Evolutionary conservation across 306 rosid species (phyloP).

Genomic region (Sesbania bispinosa): DNA sequence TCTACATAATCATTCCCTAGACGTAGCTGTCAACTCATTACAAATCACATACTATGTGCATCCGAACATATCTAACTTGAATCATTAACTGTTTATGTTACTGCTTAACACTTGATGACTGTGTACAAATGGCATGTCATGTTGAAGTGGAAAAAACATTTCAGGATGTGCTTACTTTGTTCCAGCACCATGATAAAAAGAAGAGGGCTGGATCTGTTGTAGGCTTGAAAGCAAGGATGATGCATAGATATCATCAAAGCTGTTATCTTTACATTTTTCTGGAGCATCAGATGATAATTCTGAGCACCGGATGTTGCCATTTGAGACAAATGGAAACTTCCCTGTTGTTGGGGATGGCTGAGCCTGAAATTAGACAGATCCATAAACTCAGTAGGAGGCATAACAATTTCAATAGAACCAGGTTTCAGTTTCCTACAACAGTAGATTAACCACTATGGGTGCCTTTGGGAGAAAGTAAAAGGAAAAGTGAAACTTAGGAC

Average conservation of each 20-base stretch:
- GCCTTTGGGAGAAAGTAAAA: not conserved
- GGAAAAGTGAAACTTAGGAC: not conserved
- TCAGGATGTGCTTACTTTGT: constrained; percentile 51
- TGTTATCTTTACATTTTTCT: constrained; percentile 40
- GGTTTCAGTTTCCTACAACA: constrained; percentile 2
- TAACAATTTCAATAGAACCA: constrained; percentile 13
- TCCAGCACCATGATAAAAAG: constrained; percentile 54
- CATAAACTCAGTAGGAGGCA: constrained; percentile 29
- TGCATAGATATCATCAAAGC: constrained; percentile 42
- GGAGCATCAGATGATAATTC: constrained; percentile 40
- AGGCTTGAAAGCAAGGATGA: constrained; percentile 76
- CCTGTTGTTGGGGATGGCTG: constrained; percentile 98
- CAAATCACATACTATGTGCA: not conserved
- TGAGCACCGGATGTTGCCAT: constrained; percentile 33
- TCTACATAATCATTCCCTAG: not conserved
- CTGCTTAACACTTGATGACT: not conserved
- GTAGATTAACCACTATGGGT: not conserved
- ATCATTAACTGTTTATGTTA: not conserved
- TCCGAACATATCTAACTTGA: constrained; percentile 25
- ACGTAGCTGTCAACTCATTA: constrained; percentile 1
- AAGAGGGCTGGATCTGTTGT: constrained; percentile 45
- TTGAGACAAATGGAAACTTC: constrained; percentile 57
- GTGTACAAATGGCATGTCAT: not conserved
- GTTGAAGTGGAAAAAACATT: not conserved
- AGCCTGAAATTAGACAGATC: constrained; percentile 59